Conservation (phyloP, 2,329 filamentous ascomycete species). For the Clonostachys chloroleuca region DNA sequence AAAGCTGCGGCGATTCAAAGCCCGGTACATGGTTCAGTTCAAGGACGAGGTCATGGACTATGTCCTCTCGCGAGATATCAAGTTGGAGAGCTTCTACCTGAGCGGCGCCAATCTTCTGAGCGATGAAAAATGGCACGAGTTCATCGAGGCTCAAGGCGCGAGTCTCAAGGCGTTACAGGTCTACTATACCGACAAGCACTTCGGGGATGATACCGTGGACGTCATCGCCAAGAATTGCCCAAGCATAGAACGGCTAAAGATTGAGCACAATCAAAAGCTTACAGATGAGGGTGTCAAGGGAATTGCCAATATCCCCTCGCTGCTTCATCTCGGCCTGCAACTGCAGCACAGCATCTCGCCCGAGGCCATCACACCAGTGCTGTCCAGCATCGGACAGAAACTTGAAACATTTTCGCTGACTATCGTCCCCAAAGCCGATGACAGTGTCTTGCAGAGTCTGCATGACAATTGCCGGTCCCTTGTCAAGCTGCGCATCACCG, state of each 20-base stretch:
- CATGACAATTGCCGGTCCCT: constrained; percentile 65
- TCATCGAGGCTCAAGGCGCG: constrained; percentile 62
- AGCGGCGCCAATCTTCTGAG: constrained; percentile 82
- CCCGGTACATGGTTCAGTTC: constrained; percentile 86
- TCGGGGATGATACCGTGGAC: constrained; percentile 66
- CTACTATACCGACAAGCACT: constrained; percentile 78
- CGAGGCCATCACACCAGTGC: constrained; percentile 48
- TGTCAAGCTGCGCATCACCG: constrained; percentile 74
- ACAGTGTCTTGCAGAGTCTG: constrained; percentile 66
- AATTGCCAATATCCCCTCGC: constrained; percentile 55
- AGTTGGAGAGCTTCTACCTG: constrained; percentile 70
- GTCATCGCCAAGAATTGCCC: constrained; percentile 62
- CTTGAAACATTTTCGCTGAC: constrained; percentile 78
- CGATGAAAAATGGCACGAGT: constrained; percentile 68
- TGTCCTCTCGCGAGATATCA: constrained; percentile 65
- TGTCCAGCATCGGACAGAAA: constrained; percentile 57
- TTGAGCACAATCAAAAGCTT: constrained; percentile 75
- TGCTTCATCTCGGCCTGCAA: constrained; percentile 74
- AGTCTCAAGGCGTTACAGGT: constrained; percentile 68
- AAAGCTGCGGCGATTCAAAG: constrained; percentile 63
- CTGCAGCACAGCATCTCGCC: constrained; percentile 47
- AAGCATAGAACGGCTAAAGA: constrained; percentile 69
- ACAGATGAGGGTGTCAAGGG: constrained; percentile 60
- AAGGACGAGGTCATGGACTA: constrained; percentile 83
- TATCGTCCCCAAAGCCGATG: constrained; percentile 61